phyloP scores from a whole-genome alignment of 2,329 filamentous ascomycete species.

The Whalleya microplaca region DNA sequence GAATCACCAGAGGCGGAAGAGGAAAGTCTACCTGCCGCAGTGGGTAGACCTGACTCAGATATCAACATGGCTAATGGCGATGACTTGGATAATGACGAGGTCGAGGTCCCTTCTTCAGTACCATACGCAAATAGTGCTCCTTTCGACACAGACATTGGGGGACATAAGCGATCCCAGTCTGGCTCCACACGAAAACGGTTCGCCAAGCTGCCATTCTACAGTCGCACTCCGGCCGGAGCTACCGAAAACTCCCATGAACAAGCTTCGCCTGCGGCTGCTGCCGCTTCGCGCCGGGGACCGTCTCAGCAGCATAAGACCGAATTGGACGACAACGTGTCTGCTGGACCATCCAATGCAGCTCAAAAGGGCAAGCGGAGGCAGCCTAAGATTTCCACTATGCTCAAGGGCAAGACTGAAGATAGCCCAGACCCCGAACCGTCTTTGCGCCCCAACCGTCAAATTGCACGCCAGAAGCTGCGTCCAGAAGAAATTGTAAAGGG shows the following conservation, averaged over 20 bases:
- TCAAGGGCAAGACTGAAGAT: slow-evolving; percentile 15
- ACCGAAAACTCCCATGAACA: slow-evolving; percentile 6
- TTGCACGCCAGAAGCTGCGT: neutral
- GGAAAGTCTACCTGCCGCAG: neutral
- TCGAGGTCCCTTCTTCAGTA: slow-evolving; percentile 25
- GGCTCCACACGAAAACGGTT: slow-evolving; percentile 32
- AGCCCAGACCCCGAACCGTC: slow-evolving; percentile 6
- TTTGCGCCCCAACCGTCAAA: slow-evolving; percentile 1
- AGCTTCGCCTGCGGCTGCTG: slow-evolving; percentile 26
- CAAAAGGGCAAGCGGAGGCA: slow-evolving; percentile 17
- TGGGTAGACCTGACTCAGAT: neutral
- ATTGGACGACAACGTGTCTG: neutral
- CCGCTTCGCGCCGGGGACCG: slow-evolving; percentile 16
- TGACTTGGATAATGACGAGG: slow-evolving; percentile 3
- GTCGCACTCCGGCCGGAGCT: slow-evolving; percentile 11
- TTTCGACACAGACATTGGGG: neutral
- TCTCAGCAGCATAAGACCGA: slow-evolving; percentile 4
- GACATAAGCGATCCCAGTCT: slow-evolving; percentile 8
- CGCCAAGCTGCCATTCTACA: slow-evolving; percentile 32
- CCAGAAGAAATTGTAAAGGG: slow-evolving; percentile 34
- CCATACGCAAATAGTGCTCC: slow-evolving; percentile 8
- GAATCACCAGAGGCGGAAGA: neutral
- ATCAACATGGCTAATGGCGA: neutral
- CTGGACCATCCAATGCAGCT: slow-evolving; percentile 19
- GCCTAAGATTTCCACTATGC: slow-evolving; percentile 28